Base-by-base conservation (phyloP, 306 rosid genomes). In the Malus fusca region DNA sequence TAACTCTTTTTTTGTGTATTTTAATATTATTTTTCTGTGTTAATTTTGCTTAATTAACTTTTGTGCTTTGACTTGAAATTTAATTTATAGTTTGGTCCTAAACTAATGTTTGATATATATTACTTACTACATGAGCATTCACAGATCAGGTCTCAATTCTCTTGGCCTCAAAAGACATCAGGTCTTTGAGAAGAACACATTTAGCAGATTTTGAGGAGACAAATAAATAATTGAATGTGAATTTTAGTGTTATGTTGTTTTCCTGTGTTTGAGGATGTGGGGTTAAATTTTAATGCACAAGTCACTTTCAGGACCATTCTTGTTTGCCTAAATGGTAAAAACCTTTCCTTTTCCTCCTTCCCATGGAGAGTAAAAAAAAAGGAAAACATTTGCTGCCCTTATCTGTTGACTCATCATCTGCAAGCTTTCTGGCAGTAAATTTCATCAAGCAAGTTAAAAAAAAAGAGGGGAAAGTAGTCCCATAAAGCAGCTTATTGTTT, bases 241-340 rank as follows among this genome's bases (percentile, higher is more conserved):
- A 70, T 66, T 14, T 63, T 61, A 55, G 52, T 72, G 74, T 81
- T 23, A 33, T 81, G 67, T 80, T 74, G 56, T 66, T 78, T 75
- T 66, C 75, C 66, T 66, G 21, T 75, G 53, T 72, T 66, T 83
- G 64, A 77, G 75, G 40, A 64, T 75, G 68, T 77, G 75, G 68
- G 46, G 53, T 75, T 67, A 7, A 35, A 37, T 37, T 7, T 37
- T 37, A 43, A 74, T 76, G 82, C 82, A 63, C 67, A 85, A 65
- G 80, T 86, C 88, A 72, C 83, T 79, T 79, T 86, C 84, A 35
- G 37, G 37, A 55, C 80, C 75, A 78, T 77, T 76, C 61, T 52
- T 61, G 66, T 81, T 73, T 83, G 78, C 77, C 72, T 73, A 61
- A 71, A 59, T 76, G 18, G 79, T 62, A 59, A 81, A 81, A 69